Percentiles rank a stretch among this genome's conserved stretches.
Evolutionary conservation across 2,329 filamentous ascomycete genomes (phyloP).

Genomic region (Dothistroma pini): DNA sequence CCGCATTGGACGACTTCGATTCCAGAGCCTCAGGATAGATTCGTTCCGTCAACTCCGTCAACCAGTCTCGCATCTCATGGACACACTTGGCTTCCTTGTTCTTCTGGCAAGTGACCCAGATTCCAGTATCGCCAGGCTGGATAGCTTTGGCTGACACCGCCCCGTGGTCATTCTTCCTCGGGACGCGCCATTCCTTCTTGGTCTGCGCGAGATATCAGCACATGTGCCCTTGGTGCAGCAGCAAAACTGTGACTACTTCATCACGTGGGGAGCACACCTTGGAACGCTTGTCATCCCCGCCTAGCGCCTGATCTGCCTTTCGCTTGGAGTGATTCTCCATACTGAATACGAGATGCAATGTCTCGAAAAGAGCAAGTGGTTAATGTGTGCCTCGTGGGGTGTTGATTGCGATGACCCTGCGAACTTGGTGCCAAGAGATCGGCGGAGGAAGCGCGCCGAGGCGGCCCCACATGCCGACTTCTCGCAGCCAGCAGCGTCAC

Average conservation of each 20-base stretch:
- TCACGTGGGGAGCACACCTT: neutral
- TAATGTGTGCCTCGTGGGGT: neutral
- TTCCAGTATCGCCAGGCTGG: constrained; percentile 66
- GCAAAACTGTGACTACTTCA: neutral
- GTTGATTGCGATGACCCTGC: neutral
- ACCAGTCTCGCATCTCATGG: constrained; percentile 62
- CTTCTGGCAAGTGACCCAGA: constrained; percentile 75
- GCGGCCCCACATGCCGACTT: neutral
- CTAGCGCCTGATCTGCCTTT: constrained; percentile 35
- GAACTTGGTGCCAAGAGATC: neutral
- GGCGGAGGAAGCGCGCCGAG: neutral
- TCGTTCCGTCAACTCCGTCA: constrained; percentile 63
- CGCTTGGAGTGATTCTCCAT: constrained; percentile 31
- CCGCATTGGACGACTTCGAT: constrained; percentile 33
- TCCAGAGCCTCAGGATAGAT: constrained; percentile 42
- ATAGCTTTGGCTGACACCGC: constrained; percentile 40
- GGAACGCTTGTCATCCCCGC: constrained; percentile 5
- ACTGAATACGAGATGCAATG: neutral
- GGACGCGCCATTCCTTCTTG: constrained; percentile 45
- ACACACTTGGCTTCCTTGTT: constrained; percentile 68
- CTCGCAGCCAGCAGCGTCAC: neutral
- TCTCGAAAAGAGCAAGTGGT: neutral
- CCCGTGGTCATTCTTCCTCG: constrained; percentile 32
- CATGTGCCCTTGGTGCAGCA: neutral
- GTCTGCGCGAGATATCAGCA: constrained; percentile 28